A percentile compares a stretch with the other conserved stretches of the same genome.
phyloP scores from a whole-genome alignment of 2,329 filamentous ascomycete genomes.

The Colletotrichum graminicola region DNA sequence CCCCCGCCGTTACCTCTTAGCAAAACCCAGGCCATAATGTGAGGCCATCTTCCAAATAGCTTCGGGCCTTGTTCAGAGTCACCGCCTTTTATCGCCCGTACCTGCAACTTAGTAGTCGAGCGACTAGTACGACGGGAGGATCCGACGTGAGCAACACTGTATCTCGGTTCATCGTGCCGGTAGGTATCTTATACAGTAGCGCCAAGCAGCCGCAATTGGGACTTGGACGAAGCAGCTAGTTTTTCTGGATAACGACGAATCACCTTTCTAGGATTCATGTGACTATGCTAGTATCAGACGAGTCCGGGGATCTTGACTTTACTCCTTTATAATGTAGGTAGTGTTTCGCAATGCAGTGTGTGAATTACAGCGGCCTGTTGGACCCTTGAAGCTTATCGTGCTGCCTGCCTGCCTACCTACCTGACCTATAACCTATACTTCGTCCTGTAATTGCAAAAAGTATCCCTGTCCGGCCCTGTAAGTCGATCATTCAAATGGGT shows the following conservation, averaged over 20 bases:
- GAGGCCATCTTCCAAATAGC: no score
- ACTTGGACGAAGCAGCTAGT: background rate
- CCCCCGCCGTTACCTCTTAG: background rate
- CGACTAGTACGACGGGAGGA: background rate
- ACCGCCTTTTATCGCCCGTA: no score
- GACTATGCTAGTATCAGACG: background rate
- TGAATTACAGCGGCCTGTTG: background rate
- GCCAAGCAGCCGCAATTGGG: background rate
- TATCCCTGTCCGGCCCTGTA: conserved; percentile 10
- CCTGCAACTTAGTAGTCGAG: no score
- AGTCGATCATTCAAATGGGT: conserved; percentile 15
- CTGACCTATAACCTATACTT: no score
- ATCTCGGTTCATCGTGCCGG: background rate
- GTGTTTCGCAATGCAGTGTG: background rate
- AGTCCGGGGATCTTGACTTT: background rate
- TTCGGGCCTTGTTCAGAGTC: no score
- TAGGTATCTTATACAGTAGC: background rate
- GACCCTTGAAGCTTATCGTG: background rate
- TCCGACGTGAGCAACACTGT: background rate
- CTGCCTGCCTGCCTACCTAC: background rate
- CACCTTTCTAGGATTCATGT: background rate
- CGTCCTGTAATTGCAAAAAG: conserved; percentile 3
- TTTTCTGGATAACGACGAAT: conserved; percentile 11
- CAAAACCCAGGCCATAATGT: background rate
- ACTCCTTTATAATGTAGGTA: background rate